Evolutionary conservation across 2,329 filamentous ascomycete species (phyloP).

Genomic region (Graphilbum ipis-grandicollis): DNA sequence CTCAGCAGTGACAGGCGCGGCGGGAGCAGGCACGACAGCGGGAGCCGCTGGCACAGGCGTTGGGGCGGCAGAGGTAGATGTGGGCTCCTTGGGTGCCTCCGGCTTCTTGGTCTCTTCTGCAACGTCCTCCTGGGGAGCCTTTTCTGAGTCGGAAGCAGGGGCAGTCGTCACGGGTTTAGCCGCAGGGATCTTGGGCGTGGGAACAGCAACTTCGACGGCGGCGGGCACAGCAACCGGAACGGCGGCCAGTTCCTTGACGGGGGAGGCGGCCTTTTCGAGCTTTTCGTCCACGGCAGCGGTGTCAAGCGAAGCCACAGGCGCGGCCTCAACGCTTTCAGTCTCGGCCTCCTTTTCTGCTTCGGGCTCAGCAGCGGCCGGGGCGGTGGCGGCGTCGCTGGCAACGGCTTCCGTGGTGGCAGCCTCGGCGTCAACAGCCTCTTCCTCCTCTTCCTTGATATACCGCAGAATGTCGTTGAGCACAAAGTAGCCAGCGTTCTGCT

Average conservation of each 20-base stretch:
- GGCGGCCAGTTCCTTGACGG: constrained; percentile 13
- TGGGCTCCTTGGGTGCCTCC: constrained; percentile 51
- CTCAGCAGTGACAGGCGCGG: constrained; percentile 26
- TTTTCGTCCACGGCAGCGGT: constrained; percentile 51
- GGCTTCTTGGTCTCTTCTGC: constrained; percentile 37
- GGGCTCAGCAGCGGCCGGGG: constrained; percentile 24
- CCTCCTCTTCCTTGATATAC: constrained; percentile 71
- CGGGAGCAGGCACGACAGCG: constrained; percentile 6
- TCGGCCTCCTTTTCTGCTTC: no score
- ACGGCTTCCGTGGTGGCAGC: constrained; percentile 10
- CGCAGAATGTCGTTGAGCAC: constrained; percentile 97
- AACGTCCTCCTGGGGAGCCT: constrained; percentile 32
- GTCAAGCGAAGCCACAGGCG: constrained; percentile 19
- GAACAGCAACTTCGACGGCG: background rate
- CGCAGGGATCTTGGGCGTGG: constrained; percentile 11
- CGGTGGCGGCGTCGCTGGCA: constrained; percentile 13
- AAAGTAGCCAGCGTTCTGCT: constrained; percentile 94
- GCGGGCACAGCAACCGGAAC: background rate
- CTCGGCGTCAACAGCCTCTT: constrained; percentile 43
- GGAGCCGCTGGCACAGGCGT: constrained; percentile 22
- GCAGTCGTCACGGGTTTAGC: constrained; percentile 15
- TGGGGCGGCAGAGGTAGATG: constrained; percentile 33
- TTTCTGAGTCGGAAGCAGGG: constrained; percentile 24
- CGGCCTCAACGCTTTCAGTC: constrained; percentile 12
- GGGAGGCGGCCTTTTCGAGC: constrained; percentile 40